Evolutionary conservation across 768 basidiomycete species (phyloP).

Genomic region (Naganishia onofrii): DNA sequence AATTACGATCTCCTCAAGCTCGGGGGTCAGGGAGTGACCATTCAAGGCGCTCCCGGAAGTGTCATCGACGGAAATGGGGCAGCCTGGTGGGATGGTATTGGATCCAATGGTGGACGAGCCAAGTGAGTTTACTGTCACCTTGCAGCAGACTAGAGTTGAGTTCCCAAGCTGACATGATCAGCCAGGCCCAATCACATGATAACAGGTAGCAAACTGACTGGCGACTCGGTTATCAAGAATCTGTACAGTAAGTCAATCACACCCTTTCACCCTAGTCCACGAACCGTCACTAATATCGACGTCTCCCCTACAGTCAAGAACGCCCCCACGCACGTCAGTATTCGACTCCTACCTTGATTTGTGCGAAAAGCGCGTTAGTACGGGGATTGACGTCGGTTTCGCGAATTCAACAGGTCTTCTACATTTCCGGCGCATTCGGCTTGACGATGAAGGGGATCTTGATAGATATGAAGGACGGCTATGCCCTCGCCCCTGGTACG

Average conservation of each 20-base stretch:
- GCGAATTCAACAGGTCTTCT: conserved; percentile 25
- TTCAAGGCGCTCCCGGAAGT: conserved; percentile 33
- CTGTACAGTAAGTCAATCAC: conserved; percentile 28
- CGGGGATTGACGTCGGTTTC: background rate
- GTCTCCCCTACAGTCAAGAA: conserved; percentile 15
- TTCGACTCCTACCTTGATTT: too few relatives aligned
- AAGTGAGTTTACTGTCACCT: conserved; percentile 15
- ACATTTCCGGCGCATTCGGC: conserved; percentile 29
- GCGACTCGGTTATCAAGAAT: conserved; percentile 35
- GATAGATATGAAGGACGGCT: conserved; percentile 33
- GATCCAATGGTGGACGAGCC: conserved; percentile 30
- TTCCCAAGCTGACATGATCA: background rate
- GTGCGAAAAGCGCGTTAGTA: background rate
- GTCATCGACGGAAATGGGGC: conserved; percentile 34
- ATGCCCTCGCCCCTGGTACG: conserved; percentile 23
- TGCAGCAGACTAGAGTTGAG: background rate
- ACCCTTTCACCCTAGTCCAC: background rate
- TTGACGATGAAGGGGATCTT: conserved; percentile 31
- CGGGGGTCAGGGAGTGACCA: conserved; percentile 32
- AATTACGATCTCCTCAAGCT: conserved; percentile 33
- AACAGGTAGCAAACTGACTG: conserved; percentile 30
- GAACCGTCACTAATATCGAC: background rate
- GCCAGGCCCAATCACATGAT: conserved; percentile 35
- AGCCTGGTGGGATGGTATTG: conserved; percentile 36
- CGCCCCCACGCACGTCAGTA: conserved; percentile 16